Conservation (phyloP, 75 land plant species). For the Larix kaempferi region DNA sequence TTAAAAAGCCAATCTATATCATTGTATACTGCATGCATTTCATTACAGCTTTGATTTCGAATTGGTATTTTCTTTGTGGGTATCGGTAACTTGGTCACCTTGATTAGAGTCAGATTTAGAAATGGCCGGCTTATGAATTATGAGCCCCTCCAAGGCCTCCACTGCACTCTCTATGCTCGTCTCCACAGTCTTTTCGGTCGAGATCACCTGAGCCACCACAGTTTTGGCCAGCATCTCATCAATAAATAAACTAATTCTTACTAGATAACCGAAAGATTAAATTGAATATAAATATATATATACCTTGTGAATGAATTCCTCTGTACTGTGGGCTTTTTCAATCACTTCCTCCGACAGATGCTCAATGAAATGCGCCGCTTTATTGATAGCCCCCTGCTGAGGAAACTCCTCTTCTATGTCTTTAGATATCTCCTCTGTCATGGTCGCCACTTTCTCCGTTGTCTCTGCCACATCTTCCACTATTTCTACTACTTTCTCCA, state of each 20-base stretch:
- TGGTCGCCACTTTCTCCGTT: background rate
- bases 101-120: too few species aligned
- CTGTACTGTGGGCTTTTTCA: background rate
- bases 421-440: background rate
- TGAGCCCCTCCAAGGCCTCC: background rate
- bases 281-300: too few species aligned
- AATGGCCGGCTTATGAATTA: too few species aligned
- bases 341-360: conserved; percentile 6
- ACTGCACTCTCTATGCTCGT: background rate
- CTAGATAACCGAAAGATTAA: too few species aligned
- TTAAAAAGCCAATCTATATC: too few species aligned
- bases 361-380: conserved; percentile 4
- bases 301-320: background rate
- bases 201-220: background rate
- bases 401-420: background rate
- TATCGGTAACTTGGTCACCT: too few species aligned
- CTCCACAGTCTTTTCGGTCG: background rate
- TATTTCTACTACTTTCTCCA: conserved; percentile 6
- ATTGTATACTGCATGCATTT: too few species aligned
- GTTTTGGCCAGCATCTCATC: background rate
- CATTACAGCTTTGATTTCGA: too few species aligned
- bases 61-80: too few species aligned
- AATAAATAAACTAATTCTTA: background rate
- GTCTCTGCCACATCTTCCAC: conserved; percentile 5
- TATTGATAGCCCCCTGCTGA: background rate